Conservation (phyloP, 805 yeast species). For the Yarrowia osloensis region DNA sequence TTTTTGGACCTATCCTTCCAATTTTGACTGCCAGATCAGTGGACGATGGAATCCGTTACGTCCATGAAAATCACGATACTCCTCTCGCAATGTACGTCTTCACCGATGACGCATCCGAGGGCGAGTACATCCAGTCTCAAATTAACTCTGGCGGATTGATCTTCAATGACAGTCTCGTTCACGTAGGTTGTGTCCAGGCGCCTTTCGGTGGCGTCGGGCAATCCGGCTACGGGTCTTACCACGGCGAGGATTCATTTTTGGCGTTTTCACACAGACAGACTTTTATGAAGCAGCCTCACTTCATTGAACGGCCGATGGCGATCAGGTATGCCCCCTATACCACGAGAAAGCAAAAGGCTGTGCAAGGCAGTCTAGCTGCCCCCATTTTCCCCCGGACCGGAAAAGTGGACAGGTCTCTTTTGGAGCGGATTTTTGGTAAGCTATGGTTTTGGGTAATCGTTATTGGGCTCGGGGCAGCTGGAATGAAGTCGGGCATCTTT, state of each 20-base stretch:
- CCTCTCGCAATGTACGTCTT: conserved; percentile 80
- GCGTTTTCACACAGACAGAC: conserved; percentile 76
- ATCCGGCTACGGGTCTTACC: conserved; percentile 82
- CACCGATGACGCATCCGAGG: conserved; percentile 50
- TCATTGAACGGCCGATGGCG: conserved; percentile 59
- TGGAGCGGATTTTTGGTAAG: conserved; percentile 26
- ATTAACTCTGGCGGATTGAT: conserved; percentile 72
- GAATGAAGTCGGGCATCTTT: neutral
- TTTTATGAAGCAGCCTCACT: conserved; percentile 60
- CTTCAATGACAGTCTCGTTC: conserved; percentile 70
- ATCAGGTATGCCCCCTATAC: conserved; percentile 66
- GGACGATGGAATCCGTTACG: conserved; percentile 38
- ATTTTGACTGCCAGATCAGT: conserved; percentile 53
- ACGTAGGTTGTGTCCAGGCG: conserved; percentile 62
- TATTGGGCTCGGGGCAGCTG: neutral
- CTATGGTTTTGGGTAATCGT: conserved; percentile 11
- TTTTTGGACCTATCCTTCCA: conserved; percentile 85
- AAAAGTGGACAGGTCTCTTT: neutral
- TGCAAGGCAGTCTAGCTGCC: neutral
- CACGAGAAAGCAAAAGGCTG: neutral
- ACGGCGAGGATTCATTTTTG: conserved; percentile 65
- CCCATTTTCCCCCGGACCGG: conserved; percentile 8
- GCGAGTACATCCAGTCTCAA: conserved; percentile 50
- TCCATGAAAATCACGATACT: conserved; percentile 57
- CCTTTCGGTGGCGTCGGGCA: conserved; percentile 91